These are phyloP conservation scores for Pleoardoris graminearum DNA, from an alignment of 2,329 filamentous ascomycete species.

Conservation along the genomic window DNA sequence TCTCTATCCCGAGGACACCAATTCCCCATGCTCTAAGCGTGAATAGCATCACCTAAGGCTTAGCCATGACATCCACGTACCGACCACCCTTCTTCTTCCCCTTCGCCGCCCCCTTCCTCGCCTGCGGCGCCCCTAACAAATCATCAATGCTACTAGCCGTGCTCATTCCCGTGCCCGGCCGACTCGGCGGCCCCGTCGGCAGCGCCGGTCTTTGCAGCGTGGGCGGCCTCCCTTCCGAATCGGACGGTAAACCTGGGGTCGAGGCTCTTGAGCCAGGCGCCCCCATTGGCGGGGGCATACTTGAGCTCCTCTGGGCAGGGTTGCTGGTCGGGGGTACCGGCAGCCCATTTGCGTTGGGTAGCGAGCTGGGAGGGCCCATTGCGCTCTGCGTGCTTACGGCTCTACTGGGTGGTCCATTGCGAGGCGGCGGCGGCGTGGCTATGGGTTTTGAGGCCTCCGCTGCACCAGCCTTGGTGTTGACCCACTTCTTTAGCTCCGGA, in stretches of 20 bases:
- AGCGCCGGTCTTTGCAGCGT: conserved; percentile 29
- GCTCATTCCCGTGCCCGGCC: conserved; percentile 78
- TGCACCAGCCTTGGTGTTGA: conserved; percentile 86
- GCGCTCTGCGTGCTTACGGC: conserved; percentile 34
- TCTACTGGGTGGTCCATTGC: conserved; percentile 51
- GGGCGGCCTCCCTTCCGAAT: conserved; percentile 36
- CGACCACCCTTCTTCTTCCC: conserved; percentile 78
- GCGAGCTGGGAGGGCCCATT: conserved; percentile 18
- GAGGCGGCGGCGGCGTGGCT: conserved; percentile 77
- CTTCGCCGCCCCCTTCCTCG: conserved; percentile 62
- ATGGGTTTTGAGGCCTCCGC: conserved; percentile 61
- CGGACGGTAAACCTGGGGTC: conserved; percentile 39
- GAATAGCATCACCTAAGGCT: conserved; percentile 5
- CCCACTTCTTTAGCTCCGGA: conserved; percentile 94
- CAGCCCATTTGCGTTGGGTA: conserved; percentile 12
- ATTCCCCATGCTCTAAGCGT: too few species aligned
- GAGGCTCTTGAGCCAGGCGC: conserved; percentile 31
- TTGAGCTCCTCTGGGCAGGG: conserved; percentile 32
- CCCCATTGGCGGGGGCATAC: conserved; percentile 43
- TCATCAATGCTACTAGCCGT: conserved; percentile 96
- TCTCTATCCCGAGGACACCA: too few species aligned
- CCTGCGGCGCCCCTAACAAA: conserved; percentile 73
- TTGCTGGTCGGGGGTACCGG: conserved; percentile 21
- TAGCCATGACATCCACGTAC: conserved; percentile 90
- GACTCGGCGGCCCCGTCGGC: conserved; percentile 37